A percentile compares a stretch with the other conserved stretches of the same genome.
These are phyloP conservation scores for Trypethelium eluteriae DNA, from an alignment of 495 filamentous ascomycete species.

Conservation along the genomic window DNA sequence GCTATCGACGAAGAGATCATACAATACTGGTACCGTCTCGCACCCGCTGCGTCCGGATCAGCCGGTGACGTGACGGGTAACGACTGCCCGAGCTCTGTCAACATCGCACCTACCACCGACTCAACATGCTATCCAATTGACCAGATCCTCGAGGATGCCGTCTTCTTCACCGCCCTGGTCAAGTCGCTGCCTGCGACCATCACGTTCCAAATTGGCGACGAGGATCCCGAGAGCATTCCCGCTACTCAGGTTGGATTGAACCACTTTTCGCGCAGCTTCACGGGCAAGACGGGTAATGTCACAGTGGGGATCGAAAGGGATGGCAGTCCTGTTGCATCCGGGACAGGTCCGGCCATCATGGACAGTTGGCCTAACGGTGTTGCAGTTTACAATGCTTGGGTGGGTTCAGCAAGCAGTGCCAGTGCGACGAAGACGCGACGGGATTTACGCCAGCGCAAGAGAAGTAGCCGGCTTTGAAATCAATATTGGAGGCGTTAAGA, in stretches of 20 bases:
- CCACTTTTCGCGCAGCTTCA: conserved; percentile 45
- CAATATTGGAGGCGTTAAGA: not conserved
- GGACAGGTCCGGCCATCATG: conserved; percentile 44
- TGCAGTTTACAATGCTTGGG: conserved; percentile 46
- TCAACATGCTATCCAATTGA: conserved; percentile 9
- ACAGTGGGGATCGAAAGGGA: conserved; percentile 45
- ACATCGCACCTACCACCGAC: not conserved
- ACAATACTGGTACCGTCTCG: conserved; percentile 58
- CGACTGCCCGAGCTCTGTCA: conserved; percentile 12
- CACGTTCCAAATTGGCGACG: conserved; percentile 45
- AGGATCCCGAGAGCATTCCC: conserved; percentile 37
- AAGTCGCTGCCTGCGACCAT: conserved; percentile 33
- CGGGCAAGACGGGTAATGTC: conserved; percentile 44
- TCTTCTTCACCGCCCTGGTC: conserved; percentile 42
- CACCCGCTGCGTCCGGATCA: conserved; percentile 33
- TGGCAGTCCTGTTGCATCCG: conserved; percentile 24
- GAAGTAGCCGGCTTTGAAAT: not conserved
- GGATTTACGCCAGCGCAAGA: not conserved
- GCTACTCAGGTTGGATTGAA: conserved; percentile 44
- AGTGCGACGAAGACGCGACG: not conserved
- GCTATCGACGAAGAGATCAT: conserved; percentile 44
- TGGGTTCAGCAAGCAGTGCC: conserved; percentile 10
- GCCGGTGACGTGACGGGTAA: conserved; percentile 38
- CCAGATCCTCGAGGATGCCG: conserved; percentile 35
- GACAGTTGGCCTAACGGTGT: conserved; percentile 42